Evolutionary conservation across 345 rosid species (phyloP), one percentile per base, ranked within the genome.

Genomic region (Sonneratia alba): DNA sequence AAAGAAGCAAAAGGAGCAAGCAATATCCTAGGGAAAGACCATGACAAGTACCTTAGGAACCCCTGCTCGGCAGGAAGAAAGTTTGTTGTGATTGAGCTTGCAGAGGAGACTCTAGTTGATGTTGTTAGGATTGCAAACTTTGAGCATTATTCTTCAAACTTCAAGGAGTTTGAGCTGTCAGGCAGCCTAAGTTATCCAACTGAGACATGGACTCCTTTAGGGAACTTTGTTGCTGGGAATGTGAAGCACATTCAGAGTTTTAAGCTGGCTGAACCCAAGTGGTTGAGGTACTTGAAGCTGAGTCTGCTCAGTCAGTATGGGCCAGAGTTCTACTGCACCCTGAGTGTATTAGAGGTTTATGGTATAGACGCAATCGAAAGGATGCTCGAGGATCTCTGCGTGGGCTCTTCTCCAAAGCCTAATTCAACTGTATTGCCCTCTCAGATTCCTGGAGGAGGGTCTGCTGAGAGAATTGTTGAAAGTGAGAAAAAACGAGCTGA

Each of bases 1-100:
- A 94, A 94, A 78, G 98, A 94, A 77, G 91, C 93, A 0, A 94
- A 94, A 83, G 96, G 97, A 45, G 97, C 98, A 15, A 81, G 77
- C 74, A 94, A 94, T 81, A 87, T 94, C 49, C 79, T 94, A 42
- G 97, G 87, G 59, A 83, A 84, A 66, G 92, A 94, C 81, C 91
- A 91, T 65, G 91, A 91, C 63, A 87, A 88, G 79, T 94, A 91
- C 80, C 72, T 94, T 51, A 85, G 97, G 71, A 91, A 94, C 65
- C 97, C 97, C 0, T 94, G 98, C 74, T 88, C 96, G 11, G 95
- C 82, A 1, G 75, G 79, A 12, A 86, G 76, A 63, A 94, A 91
- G 83, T 88, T 82, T 82, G 93, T 94, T 1, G 88, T 91, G 72
- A 84, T 94, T 74, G 98, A 94, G 72, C 93, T 94, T 21, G 82